Evolutionary conservation across 495 filamentous ascomycete genomes (phyloP).

Genomic region (Penicillium atrosanguineum): DNA sequence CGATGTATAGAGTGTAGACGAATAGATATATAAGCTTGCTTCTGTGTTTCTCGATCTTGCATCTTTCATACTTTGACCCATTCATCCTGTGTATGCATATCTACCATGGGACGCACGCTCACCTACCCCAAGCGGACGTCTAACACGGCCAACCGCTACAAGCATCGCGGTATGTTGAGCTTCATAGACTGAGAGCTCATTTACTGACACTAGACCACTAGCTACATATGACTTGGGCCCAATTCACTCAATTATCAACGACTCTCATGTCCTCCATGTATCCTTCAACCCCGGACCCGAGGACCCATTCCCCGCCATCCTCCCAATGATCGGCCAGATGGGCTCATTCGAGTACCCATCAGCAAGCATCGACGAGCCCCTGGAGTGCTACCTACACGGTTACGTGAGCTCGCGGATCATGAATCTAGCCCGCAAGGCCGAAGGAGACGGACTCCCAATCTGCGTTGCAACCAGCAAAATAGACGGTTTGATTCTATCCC

Average conservation of each 20-base stretch:
- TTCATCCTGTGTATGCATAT: neutral
- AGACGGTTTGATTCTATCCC: slow-evolving; percentile 72
- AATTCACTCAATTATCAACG: slow-evolving; percentile 81
- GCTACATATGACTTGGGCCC: slow-evolving; percentile 71
- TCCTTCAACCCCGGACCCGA: slow-evolving; percentile 65
- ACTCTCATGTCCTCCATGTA: slow-evolving; percentile 73
- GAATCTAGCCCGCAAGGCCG: slow-evolving; percentile 56
- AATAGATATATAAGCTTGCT: slow-evolving; percentile 6
- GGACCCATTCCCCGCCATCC: slow-evolving; percentile 70
- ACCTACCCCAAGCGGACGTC: slow-evolving; percentile 64
- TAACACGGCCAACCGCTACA: slow-evolving; percentile 72
- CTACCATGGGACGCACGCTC: slow-evolving; percentile 49
- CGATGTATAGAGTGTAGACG: neutral
- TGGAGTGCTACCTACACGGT: slow-evolving; percentile 86
- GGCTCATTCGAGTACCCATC: slow-evolving; percentile 65
- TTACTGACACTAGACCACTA: slow-evolving; percentile 29
- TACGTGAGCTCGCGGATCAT: slow-evolving; percentile 81
- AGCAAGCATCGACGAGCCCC: slow-evolving; percentile 57
- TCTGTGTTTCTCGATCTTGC: neutral
- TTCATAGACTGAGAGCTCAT: neutral
- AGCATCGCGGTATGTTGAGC: slow-evolving; percentile 55
- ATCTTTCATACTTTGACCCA: neutral
- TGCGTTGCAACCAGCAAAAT: slow-evolving; percentile 67
- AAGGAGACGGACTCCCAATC: slow-evolving; percentile 55
- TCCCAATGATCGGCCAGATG: slow-evolving; percentile 91